These are phyloP conservation scores for Pseudopithomyces maydicus DNA, from an alignment of 2,329 filamentous ascomycete species.

Conservation along the genomic window DNA sequence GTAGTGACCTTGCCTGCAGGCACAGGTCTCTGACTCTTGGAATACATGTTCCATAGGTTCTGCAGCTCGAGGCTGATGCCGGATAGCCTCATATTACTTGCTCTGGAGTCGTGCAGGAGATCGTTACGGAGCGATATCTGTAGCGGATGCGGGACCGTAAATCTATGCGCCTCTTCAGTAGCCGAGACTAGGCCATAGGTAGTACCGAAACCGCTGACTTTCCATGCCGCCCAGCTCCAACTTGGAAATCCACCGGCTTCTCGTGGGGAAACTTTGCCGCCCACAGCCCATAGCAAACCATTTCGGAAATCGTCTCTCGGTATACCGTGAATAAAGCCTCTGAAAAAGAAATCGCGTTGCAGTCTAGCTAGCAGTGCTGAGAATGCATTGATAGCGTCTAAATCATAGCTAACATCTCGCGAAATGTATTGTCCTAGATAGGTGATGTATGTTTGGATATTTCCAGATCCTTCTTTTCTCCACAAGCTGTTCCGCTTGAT, in stretches of 20 bases:
- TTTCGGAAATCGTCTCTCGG: neutral
- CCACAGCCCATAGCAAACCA: neutral
- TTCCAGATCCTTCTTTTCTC: no score
- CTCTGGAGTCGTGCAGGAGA: neutral
- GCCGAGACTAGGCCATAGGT: neutral
- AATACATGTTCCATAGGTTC: neutral
- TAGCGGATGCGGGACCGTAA: neutral
- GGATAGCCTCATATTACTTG: neutral
- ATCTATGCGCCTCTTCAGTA: neutral
- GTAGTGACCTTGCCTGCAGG: no score
- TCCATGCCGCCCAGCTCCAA: constrained; percentile 6
- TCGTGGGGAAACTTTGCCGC: neutral
- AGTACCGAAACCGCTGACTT: neutral
- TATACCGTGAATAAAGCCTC: neutral
- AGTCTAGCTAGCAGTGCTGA: neutral
- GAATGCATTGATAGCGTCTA: constrained; percentile 4
- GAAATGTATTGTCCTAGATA: neutral
- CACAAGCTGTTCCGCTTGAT: no score
- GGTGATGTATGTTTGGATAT: no score
- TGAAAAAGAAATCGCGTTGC: neutral
- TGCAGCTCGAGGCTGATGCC: neutral
- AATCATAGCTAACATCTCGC: neutral
- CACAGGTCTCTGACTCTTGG: neutral
- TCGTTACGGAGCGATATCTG: neutral
- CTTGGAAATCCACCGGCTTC: neutral